Percentiles rank a stretch among this genome's conserved stretches.
Conservation (phyloP, 495 filamentous ascomycete genomes). For the Podospora didyma region DNA sequence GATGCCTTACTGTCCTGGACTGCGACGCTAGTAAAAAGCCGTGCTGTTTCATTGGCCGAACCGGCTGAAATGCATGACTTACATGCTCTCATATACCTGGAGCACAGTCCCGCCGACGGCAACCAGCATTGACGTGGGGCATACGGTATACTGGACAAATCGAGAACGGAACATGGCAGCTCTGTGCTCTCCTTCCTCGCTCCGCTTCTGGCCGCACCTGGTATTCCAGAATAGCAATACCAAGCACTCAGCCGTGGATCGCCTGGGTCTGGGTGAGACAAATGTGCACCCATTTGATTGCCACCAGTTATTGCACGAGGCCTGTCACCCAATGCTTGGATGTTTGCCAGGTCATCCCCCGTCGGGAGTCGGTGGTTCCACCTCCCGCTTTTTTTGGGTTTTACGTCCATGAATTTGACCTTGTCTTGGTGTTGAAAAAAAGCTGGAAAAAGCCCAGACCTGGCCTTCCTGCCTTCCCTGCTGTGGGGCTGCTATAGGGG, state of each 20-base stretch:
- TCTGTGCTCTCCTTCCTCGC: not conserved
- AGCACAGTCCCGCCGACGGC: too few relatives aligned
- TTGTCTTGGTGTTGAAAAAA: too few relatives aligned
- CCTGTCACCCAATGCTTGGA: not conserved
- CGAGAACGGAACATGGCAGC: conserved; percentile 10
- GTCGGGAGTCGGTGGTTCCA: too few relatives aligned
- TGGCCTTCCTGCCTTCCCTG: too few relatives aligned
- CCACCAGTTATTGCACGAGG: not conserved
- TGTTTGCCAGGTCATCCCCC: not conserved
- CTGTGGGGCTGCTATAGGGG: too few relatives aligned
- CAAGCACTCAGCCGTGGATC: not conserved
- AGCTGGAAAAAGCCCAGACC: too few relatives aligned
- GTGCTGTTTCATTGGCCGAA: conserved; percentile 11
- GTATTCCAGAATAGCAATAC: not conserved
- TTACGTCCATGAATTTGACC: too few relatives aligned
- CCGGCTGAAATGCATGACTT: conserved; percentile 8
- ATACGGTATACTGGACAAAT: not conserved
- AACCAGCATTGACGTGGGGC: not conserved
- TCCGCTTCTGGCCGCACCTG: not conserved
- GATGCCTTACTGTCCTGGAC: too few relatives aligned
- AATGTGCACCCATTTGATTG: not conserved
- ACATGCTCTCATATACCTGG: not conserved
- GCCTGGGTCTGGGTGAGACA: not conserved
- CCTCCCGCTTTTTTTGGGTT: too few relatives aligned
- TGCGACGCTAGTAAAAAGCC: not conserved